Evolutionary conservation across 2,329 filamentous ascomycete species (phyloP), one percentile per base, ranked within the genome.

Genomic region (Dothideomycetidae sp.): DNA sequence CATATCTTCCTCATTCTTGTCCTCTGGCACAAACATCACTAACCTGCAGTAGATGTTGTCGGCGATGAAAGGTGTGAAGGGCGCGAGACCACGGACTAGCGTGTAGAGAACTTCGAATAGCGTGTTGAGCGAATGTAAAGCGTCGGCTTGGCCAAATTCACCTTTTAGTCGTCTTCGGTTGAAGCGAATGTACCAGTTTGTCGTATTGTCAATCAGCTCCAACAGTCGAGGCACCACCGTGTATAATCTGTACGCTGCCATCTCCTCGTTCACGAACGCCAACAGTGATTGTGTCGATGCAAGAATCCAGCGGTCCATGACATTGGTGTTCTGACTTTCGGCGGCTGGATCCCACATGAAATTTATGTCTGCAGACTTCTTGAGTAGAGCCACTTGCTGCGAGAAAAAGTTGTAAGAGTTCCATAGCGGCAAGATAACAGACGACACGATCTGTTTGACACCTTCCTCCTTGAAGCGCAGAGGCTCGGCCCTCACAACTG

Each of bases 131-230:
- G 88, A 90, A 52, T 93, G 83, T 35, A 79, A 66, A 9, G 90
- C 94, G 55, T 96, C 90, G 10, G 86, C 72, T 15, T 83, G 60
- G 12, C 85, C 84, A 46, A 83, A 76, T 54, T 92, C 85, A 30
- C 86, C 86, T 73, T 93, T 94, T 47, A 93, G 68, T 38, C 86
- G 75, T 58, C 81, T 81, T 38, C 86, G 73, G 66, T 94, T 94
- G 66, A 93, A 92, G 43, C 85, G 74, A 56, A 94, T 94, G 61
- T 94, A 94, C 86, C 86, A 94, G 61, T 96, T 96, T n/a, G 86
- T 94, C 3, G 82, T 85, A 60, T 92, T 85, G 52, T 94, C 88
- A 46, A 94, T 92, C 51, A 93, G 53, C 42, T 55, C 55, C 23
- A 59, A 46, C 42, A 96, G 63, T 45, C 81, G 72, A 5, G 86